These are phyloP conservation scores for Trypanosoma congolense DNA, from an alignment of 208 protist species.

Conservation along the genomic window DNA sequence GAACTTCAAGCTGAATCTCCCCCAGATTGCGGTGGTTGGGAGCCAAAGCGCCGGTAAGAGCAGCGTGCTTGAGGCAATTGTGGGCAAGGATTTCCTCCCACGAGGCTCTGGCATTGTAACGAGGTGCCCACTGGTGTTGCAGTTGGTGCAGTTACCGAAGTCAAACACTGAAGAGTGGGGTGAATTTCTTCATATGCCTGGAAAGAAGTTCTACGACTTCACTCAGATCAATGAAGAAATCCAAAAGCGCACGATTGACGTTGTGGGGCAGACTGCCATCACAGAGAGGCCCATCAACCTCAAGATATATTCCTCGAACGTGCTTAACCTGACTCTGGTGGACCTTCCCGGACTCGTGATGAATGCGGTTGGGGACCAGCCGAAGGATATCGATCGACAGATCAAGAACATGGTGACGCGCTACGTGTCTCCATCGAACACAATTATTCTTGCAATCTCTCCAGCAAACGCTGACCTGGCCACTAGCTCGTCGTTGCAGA, in stretches of 20 bases:
- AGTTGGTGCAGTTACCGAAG: constrained; percentile 91
- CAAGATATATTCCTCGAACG: constrained; percentile 91
- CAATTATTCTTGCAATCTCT: constrained; percentile 98
- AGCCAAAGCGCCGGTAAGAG: constrained; percentile 95
- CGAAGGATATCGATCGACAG: constrained; percentile 95
- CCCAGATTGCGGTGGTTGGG: constrained; percentile 99
- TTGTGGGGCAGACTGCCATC: constrained; percentile 93
- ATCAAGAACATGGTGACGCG: constrained; percentile 97
- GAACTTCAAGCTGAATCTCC: constrained; percentile 94
- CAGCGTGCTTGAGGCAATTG: constrained; percentile 99
- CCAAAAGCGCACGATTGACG: constrained; percentile 92
- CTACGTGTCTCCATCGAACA: constrained; percentile 95
- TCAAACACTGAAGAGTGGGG: constrained; percentile 67
- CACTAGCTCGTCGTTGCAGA: constrained; percentile 97
- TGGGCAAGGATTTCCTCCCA: constrained; percentile 99
- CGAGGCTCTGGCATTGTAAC: constrained; percentile 99
- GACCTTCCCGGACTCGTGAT: constrained; percentile 99
- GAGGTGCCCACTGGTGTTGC: constrained; percentile 97
- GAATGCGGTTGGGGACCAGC: constrained; percentile 98
- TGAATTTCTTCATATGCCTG: constrained; percentile 87
- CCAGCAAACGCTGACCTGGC: constrained; percentile 99
- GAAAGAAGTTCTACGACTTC: constrained; percentile 95
- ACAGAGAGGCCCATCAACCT: constrained; percentile 96
- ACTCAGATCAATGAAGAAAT: constrained; percentile 95
- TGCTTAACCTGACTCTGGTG: constrained; percentile 99